Conservation (phyloP, 306 rosid species). For the Malus fusca region DNA sequence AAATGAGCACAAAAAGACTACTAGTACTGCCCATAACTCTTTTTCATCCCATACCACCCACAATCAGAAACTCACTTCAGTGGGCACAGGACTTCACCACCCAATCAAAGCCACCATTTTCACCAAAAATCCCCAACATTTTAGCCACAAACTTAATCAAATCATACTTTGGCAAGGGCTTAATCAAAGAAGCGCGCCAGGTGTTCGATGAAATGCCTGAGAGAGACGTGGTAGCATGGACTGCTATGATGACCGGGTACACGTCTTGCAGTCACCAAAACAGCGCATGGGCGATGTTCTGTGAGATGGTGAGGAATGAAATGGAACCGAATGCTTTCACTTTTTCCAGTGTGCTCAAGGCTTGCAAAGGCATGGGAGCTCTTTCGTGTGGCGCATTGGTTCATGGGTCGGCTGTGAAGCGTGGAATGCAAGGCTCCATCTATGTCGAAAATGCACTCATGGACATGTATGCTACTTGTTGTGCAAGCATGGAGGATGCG, state of each 20-base stretch:
- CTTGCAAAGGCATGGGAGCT: constrained; percentile 54
- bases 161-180: constrained; percentile 32
- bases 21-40: constrained; percentile 8
- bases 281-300: constrained; percentile 46
- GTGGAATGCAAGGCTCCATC: constrained; percentile 41
- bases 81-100: constrained; percentile 3
- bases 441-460: constrained; percentile 63
- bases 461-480: constrained; percentile 61
- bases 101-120: constrained; percentile 26
- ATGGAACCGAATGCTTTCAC: constrained; percentile 53
- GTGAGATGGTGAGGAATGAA: constrained; percentile 42
- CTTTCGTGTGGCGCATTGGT: constrained; percentile 39
- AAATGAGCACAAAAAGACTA: constrained; percentile 22
- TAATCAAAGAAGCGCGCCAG: constrained; percentile 37
- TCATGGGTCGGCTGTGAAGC: constrained; percentile 49
- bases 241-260: constrained; percentile 63
- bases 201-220: constrained; percentile 69
- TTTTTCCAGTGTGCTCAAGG: constrained; percentile 54
- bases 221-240: constrained; percentile 61
- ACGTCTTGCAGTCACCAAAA: constrained; percentile 35
- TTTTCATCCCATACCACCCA: constrained; percentile 32
- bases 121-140: constrained; percentile 22
- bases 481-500: constrained; percentile 47
- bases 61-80: constrained; percentile 35
- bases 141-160: constrained; percentile 49